A percentile compares a stretch with the other conserved stretches of the same genome.
Evolutionary conservation across 2,329 filamentous ascomycete genomes (phyloP).

Genomic region (Hypoxylon rubiginosum): DNA sequence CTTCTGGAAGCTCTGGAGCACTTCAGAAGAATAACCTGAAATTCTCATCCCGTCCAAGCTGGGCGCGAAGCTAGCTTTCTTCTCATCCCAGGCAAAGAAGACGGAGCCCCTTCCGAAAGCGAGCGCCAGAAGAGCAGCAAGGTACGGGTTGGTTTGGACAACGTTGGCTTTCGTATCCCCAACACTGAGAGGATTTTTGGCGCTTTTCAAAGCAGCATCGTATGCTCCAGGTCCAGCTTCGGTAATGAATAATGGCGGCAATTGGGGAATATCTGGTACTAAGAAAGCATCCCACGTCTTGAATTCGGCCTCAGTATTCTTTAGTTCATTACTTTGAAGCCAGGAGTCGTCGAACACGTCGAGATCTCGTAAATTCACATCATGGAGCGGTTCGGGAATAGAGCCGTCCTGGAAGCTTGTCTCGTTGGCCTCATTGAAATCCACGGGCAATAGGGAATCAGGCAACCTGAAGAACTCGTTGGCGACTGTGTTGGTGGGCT

Average conservation of each 20-base stretch:
- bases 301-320: constrained; percentile 58
- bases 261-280: constrained; percentile 55
- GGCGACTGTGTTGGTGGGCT: constrained; percentile 26
- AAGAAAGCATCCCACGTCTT: constrained; percentile 80
- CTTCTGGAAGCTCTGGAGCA: constrained; percentile 61
- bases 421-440: constrained; percentile 25
- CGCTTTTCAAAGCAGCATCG: constrained; percentile 69
- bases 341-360: constrained; percentile 60
- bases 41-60: constrained; percentile 63
- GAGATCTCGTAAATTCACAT: constrained; percentile 45
- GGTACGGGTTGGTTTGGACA: constrained; percentile 64
- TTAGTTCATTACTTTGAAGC: constrained; percentile 57
- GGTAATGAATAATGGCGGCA: constrained; percentile 69
- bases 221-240: constrained; percentile 77
- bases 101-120: constrained; percentile 79
- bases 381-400: constrained; percentile 43
- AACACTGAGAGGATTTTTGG: constrained; percentile 57
- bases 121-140: constrained; percentile 72
- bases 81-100: constrained; percentile 74
- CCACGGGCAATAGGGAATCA: constrained; percentile 42
- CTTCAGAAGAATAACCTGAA: constrained; percentile 67
- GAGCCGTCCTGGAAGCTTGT: constrained; percentile 17
- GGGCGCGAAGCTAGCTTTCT: constrained; percentile 66
- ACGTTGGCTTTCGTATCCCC: constrained; percentile 57
- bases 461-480: constrained; percentile 62